These are phyloP conservation scores for Pittosporum tobira DNA, from an alignment of 129 eudicot species.

Conservation along the genomic window DNA sequence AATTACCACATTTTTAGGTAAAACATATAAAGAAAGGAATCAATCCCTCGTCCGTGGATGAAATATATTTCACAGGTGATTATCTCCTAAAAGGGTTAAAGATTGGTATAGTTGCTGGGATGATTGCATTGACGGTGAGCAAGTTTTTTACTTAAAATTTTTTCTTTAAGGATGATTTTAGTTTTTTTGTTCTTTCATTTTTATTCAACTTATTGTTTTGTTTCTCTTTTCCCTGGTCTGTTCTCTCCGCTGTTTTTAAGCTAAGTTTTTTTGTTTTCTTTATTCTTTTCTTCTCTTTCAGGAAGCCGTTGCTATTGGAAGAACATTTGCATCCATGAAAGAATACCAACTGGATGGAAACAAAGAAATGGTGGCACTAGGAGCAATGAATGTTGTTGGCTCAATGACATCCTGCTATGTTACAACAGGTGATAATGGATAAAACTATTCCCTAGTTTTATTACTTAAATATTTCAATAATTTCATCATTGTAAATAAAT, in stretches of 20 bases:
- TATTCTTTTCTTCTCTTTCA: slow-evolving; percentile 6
- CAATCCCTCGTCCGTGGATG: slow-evolving; percentile 47
- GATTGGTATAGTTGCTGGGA: slow-evolving; percentile 60
- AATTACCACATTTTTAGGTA: slow-evolving; percentile 28
- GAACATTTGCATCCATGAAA: slow-evolving; percentile 80
- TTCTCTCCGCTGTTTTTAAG: slow-evolving; percentile 14
- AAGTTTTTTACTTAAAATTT: neutral
- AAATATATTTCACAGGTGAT: slow-evolving; percentile 50
- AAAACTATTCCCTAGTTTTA: too few relatives aligned
- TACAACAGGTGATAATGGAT: slow-evolving; percentile 43
- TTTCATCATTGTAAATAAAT: too few relatives aligned
- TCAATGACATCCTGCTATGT: slow-evolving; percentile 88
- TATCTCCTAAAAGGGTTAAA: slow-evolving; percentile 51
- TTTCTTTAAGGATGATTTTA: neutral
- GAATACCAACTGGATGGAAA: slow-evolving; percentile 76
- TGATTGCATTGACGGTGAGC: slow-evolving; percentile 63
- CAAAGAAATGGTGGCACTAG: slow-evolving; percentile 87
- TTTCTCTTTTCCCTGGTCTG: neutral
- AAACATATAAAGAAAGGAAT: slow-evolving; percentile 42
- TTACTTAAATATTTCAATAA: too few relatives aligned
- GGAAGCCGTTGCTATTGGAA: slow-evolving; percentile 92
- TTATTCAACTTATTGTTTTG: too few relatives aligned
- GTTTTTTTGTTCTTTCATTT: too few relatives aligned
- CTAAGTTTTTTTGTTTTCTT: neutral
- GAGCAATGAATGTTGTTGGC: slow-evolving; percentile 68